Base-by-base conservation (phyloP, 208 protist genomes). In the Leishmania gerbilli region DNA sequence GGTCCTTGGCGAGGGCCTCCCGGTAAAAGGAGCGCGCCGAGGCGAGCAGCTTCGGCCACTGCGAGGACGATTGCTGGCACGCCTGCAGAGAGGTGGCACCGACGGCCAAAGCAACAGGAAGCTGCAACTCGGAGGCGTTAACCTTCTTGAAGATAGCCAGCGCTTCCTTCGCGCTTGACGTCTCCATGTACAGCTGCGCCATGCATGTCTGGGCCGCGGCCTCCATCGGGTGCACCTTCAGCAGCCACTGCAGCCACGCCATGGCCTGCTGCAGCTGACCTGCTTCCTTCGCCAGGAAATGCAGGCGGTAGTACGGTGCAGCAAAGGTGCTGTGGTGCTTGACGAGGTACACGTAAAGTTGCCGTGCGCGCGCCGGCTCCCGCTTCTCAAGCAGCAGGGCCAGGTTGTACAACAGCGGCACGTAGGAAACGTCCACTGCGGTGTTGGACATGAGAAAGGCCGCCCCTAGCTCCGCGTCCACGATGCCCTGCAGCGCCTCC, bases 391-490 rank as follows among this genome's bases (percentile, higher is more conserved):
- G 77, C n/a, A 95, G 87, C 24, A 95, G 79, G 19, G 90, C 94
- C 47, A 95, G 72, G 79, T 97, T 97, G 87, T 90, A 97, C 37
- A 97, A 77, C 34, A 97, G 76, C 45, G 94, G 94, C 47, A 97
- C 87, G 78, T 95, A 86, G 62, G 64, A 67, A 4, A 91, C 85
- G 60, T 81, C 79, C 21, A 94, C 79, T 27, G 62, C 42, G 6
- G 67, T 60, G 75, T 68, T 67, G 24, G 60, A 45, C 62, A 85
- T 19, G 17, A 95, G 79, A 51, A 95, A 93, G 69, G 91, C 87
- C 3, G 85, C 92, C 13, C 91, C 92, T 4, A 97, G 87, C 84
- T 96, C 91, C 21, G 71, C 65, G 80, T 96, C 93, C 15, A 93
- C 83, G 79, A 97, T 89, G 42, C 85, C 87, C 79, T 95, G 92